A percentile compares a stretch with the other conserved stretches of the same genome.
Conservation (phyloP, 169 alveolate genomes). For the Theileria annulata region DNA sequence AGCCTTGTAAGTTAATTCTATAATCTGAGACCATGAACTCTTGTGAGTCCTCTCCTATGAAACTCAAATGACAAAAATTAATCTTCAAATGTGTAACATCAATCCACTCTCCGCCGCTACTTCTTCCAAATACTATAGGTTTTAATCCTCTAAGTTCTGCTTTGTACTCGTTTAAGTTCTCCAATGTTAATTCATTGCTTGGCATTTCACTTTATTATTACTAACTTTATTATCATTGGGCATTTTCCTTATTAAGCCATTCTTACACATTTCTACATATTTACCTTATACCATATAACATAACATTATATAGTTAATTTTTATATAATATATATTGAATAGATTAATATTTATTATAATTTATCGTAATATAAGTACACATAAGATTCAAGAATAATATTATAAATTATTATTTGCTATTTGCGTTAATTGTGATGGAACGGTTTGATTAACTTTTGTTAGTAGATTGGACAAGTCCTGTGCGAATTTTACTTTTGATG, state of each 20-base stretch:
- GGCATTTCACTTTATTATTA: not conserved
- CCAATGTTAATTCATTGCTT: not conserved
- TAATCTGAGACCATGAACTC: not conserved
- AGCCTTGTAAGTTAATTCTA: not conserved
- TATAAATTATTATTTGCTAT: conserved; percentile 7
- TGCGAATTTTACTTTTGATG: conserved; percentile 70
- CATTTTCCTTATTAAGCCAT: not conserved
- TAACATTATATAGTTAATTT: too few species aligned
- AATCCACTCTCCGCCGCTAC: not conserved
- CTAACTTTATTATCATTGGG: not conserved
- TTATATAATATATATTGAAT: too few species aligned
- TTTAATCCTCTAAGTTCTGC: not conserved
- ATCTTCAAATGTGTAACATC: not conserved
- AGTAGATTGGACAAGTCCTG: conserved; percentile 65
- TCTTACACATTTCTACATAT: not conserved
- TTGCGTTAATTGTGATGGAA: conserved; percentile 59
- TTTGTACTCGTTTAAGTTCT: not conserved
- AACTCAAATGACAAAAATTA: not conserved
- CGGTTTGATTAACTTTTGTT: conserved; percentile 62
- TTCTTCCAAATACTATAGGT: not conserved
- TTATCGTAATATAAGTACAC: not conserved
- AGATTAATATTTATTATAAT: too few species aligned
- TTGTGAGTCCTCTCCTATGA: not conserved
- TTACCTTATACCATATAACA: not conserved
- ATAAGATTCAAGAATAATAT: not conserved